Conservation (phyloP, 768 basidiomycete genomes). For the Porphyrellus cyaneotinctus region DNA sequence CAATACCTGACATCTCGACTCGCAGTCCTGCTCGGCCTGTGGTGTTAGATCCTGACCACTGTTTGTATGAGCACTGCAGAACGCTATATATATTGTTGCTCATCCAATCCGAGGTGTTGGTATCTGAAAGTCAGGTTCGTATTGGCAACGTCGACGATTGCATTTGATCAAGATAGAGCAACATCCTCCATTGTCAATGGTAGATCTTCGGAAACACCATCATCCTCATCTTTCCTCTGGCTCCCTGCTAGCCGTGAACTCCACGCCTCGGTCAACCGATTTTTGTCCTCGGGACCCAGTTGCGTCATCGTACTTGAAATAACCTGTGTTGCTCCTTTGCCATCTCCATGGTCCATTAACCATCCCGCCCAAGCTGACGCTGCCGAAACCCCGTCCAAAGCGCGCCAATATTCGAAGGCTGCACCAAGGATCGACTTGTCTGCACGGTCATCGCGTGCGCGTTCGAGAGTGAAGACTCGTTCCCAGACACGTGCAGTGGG, state of each 20-base stretch:
- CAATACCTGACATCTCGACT: background rate
- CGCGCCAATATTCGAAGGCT: constrained; percentile 44
- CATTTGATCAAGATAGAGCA: background rate
- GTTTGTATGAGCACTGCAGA: background rate
- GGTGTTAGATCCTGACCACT: background rate
- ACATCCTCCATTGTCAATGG: constrained; percentile 12
- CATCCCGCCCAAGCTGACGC: constrained; percentile 45
- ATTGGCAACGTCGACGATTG: background rate
- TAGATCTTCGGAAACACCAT: constrained; percentile 8
- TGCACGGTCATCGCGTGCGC: constrained; percentile 11
- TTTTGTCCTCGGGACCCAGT: constrained; percentile 27
- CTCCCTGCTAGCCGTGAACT: constrained; percentile 15
- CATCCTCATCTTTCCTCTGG: constrained; percentile 10
- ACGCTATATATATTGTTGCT: background rate
- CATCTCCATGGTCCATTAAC: constrained; percentile 40
- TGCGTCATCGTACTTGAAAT: constrained; percentile 33
- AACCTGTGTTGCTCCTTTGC: constrained; percentile 37
- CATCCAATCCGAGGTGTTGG: background rate
- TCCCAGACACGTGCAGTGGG: constrained; percentile 44
- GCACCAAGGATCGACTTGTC: constrained; percentile 18
- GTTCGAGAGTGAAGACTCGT: constrained; percentile 36
- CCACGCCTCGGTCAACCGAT: constrained; percentile 37
- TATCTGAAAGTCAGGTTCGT: background rate
- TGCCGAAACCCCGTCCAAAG: constrained; percentile 36
- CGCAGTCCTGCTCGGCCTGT: background rate